A percentile compares a stretch with the other conserved stretches of the same genome.
Conservation (phyloP, 2,329 filamentous ascomycete genomes). For the Ophiostoma populinum region DNA sequence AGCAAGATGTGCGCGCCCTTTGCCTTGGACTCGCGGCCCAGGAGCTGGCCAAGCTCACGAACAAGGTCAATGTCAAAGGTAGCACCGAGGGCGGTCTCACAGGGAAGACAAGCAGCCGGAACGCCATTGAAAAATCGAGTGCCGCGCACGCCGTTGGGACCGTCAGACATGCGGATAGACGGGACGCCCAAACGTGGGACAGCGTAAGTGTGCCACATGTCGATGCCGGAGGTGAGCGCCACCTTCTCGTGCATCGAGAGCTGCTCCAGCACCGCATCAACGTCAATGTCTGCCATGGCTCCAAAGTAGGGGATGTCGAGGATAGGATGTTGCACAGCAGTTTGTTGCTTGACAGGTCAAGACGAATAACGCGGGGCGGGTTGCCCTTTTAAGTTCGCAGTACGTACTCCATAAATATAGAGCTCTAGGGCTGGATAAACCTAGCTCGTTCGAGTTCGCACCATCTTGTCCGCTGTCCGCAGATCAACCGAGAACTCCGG, state of each 20-base stretch:
- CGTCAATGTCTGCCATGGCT: slow-evolving; percentile 2
- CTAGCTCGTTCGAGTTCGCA: too few relatives aligned
- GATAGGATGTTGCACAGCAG: background rate
- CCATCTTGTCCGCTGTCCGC: too few relatives aligned
- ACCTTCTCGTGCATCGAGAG: slow-evolving; percentile 7
- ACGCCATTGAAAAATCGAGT: slow-evolving; percentile 19
- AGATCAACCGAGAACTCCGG: too few relatives aligned
- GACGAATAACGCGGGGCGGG: too few relatives aligned
- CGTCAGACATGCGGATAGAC: slow-evolving; percentile 18
- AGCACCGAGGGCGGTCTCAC: slow-evolving; percentile 32
- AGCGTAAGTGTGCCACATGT: slow-evolving; percentile 17
- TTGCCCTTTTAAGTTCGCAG: too few relatives aligned
- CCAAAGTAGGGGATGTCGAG: background rate
- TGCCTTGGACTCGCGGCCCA: slow-evolving; percentile 47
- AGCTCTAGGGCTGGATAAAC: too few relatives aligned
- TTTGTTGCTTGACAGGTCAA: too few relatives aligned
- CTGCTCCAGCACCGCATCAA: slow-evolving; percentile 6
- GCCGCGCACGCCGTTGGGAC: slow-evolving; percentile 19
- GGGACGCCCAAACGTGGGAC: slow-evolving; percentile 17
- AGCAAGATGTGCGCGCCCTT: slow-evolving; percentile 55
- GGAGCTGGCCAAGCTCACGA: slow-evolving; percentile 43
- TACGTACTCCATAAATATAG: too few relatives aligned
- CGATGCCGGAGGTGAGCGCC: slow-evolving; percentile 14
- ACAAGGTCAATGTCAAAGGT: slow-evolving; percentile 50
- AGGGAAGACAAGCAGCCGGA: slow-evolving; percentile 27